Evolutionary conservation across 1,284 basidiomycete species (phyloP).

Genomic region (Tausonia pullulans): DNA sequence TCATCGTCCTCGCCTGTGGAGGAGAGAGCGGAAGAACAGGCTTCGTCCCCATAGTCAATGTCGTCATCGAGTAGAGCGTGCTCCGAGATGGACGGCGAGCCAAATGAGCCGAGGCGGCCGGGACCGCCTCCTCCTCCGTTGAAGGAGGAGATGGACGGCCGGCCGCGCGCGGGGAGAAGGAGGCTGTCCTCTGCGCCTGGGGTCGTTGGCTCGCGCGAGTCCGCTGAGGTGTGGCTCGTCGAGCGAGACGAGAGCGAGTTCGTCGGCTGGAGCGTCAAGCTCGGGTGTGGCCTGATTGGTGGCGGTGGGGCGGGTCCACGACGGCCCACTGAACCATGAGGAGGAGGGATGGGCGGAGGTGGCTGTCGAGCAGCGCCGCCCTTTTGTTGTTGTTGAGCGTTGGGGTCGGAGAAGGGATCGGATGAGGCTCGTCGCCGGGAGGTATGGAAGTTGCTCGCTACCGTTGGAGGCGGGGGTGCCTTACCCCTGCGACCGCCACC

Average conservation of each 20-base stretch:
- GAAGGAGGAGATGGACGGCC: too few relatives aligned
- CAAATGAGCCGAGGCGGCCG: too few relatives aligned
- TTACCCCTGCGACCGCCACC: slow-evolving; percentile 1
- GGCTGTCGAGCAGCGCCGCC: not conserved
- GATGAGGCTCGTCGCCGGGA: slow-evolving; percentile 6
- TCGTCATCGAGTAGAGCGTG: not conserved
- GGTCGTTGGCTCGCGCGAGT: not conserved
- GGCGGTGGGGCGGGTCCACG: slow-evolving; percentile 7
- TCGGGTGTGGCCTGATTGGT: not conserved
- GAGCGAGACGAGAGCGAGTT: not conserved
- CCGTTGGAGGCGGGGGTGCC: slow-evolving; percentile 8
- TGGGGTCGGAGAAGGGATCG: slow-evolving; percentile 13
- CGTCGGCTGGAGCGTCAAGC: not conserved
- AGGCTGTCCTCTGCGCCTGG: slow-evolving; percentile 7
- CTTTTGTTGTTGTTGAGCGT: not conserved
- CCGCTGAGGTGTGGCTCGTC: not conserved
- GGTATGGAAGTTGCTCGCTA: not conserved
- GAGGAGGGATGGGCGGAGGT: not conserved
- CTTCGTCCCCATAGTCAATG: not conserved
- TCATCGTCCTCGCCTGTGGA: not conserved
- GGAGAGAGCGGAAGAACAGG: not conserved
- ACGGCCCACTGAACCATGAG: not conserved
- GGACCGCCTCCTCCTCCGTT: too few relatives aligned
- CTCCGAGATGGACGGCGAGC: too few relatives aligned
- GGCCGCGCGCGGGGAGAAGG: not conserved